Base-by-base conservation (phyloP, 2,329 filamentous ascomycete genomes). In the Capronia epimyces region DNA sequence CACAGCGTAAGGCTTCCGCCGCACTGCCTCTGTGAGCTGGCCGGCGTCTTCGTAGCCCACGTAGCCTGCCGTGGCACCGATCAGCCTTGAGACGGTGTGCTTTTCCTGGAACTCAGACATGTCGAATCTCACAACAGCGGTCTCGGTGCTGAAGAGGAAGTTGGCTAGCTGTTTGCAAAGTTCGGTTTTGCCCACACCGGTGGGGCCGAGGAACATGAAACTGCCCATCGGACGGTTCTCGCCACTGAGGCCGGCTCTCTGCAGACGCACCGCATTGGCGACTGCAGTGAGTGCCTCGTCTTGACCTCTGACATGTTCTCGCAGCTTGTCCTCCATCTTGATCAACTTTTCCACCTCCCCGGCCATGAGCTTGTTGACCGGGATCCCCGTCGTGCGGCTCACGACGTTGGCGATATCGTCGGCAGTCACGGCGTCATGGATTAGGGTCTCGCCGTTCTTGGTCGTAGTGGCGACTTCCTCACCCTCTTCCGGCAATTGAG, bases 91-190 rank as follows among this genome's bases (percentile, higher is more conserved):
- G 49, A 97, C 87, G 2, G 93, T 97, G 66, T 97, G 91, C 69
- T 95, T 95, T 66, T 97, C 93, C 65, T 95, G 89, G 67, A 96
- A 97, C 65, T 98, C 93, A 62, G 83, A 88, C 93, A 97, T 97
- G 69, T 97, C 93, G 68, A 97, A 97, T 27, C 93, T 81, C 27
- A 96, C 82, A 21, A 98, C 89, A 2, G 93, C 91, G 22, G 83
- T 82, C 62, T 95, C 88, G 1, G 89, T 95, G 0, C 87, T 93
- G 71, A 97, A 98, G 31, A 98, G 75, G 72, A 96, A 97, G 51
- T 79, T 80, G 1, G 93, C 93, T 62, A 98, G 84, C 67, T 94
- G 91, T 76, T 97, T 97, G 77, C 90, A 95, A 1, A 97, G 81
- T 66, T 97, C 90, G 2, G 93, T 98, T 74, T 97, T 98, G 50